phyloP scores from a whole-genome alignment of 2,329 filamentous ascomycete genomes.

The Akanthomyces uredinophilus region DNA sequence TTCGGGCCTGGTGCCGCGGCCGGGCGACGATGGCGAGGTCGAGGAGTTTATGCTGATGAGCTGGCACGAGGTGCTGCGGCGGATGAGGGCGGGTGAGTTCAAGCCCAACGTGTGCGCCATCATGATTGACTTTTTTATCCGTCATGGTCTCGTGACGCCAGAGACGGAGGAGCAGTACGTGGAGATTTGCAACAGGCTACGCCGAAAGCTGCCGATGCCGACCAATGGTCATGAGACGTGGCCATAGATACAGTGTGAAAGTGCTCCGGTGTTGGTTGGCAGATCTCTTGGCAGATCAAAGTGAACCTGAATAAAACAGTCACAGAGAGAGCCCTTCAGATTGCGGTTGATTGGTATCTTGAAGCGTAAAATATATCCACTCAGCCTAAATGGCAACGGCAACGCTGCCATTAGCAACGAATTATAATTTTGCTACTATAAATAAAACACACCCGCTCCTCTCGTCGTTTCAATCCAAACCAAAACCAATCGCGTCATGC shows the following conservation, averaged over 20 bases:
- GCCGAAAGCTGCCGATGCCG: constrained; percentile 39
- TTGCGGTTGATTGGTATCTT: constrained; percentile 10
- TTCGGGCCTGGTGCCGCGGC: constrained; percentile 61
- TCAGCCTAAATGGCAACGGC: constrained; percentile 57
- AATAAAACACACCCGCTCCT: constrained; percentile 1
- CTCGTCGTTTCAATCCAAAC: constrained; percentile 12
- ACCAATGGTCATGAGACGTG: constrained; percentile 14
- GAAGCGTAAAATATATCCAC: constrained; percentile 12
- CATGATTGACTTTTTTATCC: constrained; percentile 74
- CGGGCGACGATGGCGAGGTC: constrained; percentile 68
- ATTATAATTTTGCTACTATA: constrained; percentile 6
- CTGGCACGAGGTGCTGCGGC: constrained; percentile 53
- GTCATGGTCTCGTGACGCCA: constrained; percentile 67
- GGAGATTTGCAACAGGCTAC: constrained; percentile 53
- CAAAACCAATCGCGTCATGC: constrained; percentile 2
- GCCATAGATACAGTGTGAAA: not conserved
- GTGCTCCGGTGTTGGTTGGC: not conserved
- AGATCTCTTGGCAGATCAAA: not conserved
- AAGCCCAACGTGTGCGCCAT: constrained; percentile 80
- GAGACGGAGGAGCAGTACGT: constrained; percentile 69
- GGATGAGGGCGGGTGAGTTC: constrained; percentile 65
- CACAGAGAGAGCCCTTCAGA: no score
- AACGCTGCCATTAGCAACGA: constrained; percentile 4
- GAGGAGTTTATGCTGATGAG: constrained; percentile 66
- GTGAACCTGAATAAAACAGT: no score